A percentile compares a stretch with the other conserved stretches of the same genome.
Evolutionary conservation across 1,139 yeast genomes (phyloP).

Genomic region (Diutina neorugosa): DNA sequence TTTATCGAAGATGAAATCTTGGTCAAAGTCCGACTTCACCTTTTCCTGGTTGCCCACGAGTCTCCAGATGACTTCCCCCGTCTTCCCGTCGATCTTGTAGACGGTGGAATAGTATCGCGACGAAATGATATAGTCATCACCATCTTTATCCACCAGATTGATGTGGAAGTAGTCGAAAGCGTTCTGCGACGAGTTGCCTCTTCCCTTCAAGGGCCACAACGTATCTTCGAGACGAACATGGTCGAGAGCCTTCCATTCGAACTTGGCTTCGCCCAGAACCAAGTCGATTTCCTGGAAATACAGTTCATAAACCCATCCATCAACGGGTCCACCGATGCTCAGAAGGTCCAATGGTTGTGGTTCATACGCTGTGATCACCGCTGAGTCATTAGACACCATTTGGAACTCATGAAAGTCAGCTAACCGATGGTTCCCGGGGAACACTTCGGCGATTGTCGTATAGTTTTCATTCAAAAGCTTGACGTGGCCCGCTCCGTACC

Average conservation of each 20-base stretch:
- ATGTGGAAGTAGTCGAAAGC: constrained; percentile 33
- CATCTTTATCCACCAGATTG: constrained; percentile 28
- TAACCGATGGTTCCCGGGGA: constrained; percentile 20
- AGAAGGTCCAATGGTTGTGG: constrained; percentile 17
- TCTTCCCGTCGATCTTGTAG: constrained; percentile 22
- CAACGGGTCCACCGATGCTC: constrained; percentile 14
- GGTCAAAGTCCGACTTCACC: constrained; percentile 13
- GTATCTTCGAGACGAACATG: constrained; percentile 23
- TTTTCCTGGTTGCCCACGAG: constrained; percentile 17
- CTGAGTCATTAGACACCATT: constrained; percentile 16
- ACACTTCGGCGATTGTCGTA: constrained; percentile 16
- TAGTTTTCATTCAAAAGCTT: constrained; percentile 18
- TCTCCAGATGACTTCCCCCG: constrained; percentile 26
- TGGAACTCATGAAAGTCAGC: constrained; percentile 24
- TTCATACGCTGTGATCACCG: constrained; percentile 19
- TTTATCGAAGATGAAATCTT: constrained; percentile 18
- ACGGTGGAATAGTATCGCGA: constrained; percentile 24
- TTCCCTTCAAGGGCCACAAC: constrained; percentile 12
- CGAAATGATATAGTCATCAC: constrained; percentile 20
- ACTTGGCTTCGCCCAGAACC: constrained; percentile 21
- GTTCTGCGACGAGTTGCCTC: constrained; percentile 18
- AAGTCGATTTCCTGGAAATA: constrained; percentile 24
- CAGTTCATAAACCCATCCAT: constrained; percentile 23
- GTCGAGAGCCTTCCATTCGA: constrained; percentile 27
- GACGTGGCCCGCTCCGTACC: constrained; percentile 24